Base-by-base conservation (phyloP, 306 rosid species). In the Glycine soja region DNA sequence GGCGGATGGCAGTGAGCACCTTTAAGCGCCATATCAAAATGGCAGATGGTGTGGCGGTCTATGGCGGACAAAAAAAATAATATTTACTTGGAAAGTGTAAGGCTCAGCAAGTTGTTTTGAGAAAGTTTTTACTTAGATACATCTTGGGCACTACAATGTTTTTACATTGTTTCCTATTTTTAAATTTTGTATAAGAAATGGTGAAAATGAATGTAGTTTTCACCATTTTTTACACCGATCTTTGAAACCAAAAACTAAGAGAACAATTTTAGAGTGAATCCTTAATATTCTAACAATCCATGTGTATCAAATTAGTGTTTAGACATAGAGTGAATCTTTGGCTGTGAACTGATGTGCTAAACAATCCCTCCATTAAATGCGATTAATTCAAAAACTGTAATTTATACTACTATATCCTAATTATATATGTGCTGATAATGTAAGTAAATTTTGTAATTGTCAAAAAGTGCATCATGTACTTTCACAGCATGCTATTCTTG, bases 361-460 rank as follows among this genome's bases (percentile, higher is more conserved):
- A 38, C 43, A 38, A 38, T 38, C 43, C 43, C 43, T 38, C 43
- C 43, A 38, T 38, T 38, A 38, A 38, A 38, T 38, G 43, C 7
- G 4, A 38, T 38, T 38, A 4, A 4, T 0, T 34, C 43, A 4
- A 38, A 38, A 38, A 38, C 6, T 38, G 43, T 38, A 38, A 38
- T 38, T 38, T 38, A 38, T 38, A 36, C 40, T 36, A 36, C 40
- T 36, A 4, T 38, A 18, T 36, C 42, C 43, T 53, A 24, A 36
- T 34, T 64, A 54, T 63, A 45, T 74, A 8, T 30, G n/a, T 64
- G 74, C 40, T 54, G 48, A n/a, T 53, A 42, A 16, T 78, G 57
- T 59, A 43, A 69, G 57, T 59, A 43, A 69, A 58, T 56, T 50
- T 57, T 43, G 62, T 18, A 6, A 36, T 47, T 79, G 61, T 4